Conservation (phyloP, 805 yeast genomes). For the Myxozyma lipomycoides region DNA sequence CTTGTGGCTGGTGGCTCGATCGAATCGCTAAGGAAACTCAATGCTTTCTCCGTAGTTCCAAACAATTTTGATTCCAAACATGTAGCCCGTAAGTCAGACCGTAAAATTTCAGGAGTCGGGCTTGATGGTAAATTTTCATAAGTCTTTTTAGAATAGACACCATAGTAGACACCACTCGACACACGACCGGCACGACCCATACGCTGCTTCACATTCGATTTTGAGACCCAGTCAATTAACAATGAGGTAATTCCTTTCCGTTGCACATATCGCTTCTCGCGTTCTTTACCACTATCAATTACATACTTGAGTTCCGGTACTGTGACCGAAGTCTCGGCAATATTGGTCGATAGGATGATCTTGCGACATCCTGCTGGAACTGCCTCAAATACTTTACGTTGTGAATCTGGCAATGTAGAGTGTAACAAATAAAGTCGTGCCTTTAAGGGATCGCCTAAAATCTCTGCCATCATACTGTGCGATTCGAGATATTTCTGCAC, state of each 20-base stretch:
- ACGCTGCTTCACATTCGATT: slow-evolving; percentile 79
- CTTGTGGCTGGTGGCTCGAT: slow-evolving; percentile 24
- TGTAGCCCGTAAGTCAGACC: slow-evolving; percentile 26
- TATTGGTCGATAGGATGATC: slow-evolving; percentile 78
- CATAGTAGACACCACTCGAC: slow-evolving; percentile 63
- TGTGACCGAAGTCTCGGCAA: slow-evolving; percentile 86
- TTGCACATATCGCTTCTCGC: slow-evolving; percentile 71
- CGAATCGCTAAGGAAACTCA: slow-evolving; percentile 11
- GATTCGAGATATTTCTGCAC: slow-evolving; percentile 7
- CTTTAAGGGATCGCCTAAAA: not conserved
- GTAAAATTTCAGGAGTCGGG: slow-evolving; percentile 26
- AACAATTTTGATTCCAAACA: slow-evolving; percentile 24
- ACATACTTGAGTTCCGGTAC: slow-evolving; percentile 77
- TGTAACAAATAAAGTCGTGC: slow-evolving; percentile 23
- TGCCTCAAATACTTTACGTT: slow-evolving; percentile 56
- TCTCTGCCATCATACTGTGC: not conserved
- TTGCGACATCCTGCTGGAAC: slow-evolving; percentile 52
- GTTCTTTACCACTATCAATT: slow-evolving; percentile 73
- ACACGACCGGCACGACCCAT: slow-evolving; percentile 85
- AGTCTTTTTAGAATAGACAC: slow-evolving; percentile 50
- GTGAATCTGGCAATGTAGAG: slow-evolving; percentile 43
- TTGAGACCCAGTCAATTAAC: slow-evolving; percentile 66
- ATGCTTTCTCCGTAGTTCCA: slow-evolving; percentile 11
- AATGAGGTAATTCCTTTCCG: slow-evolving; percentile 69
- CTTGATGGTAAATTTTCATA: not conserved